Base-by-base conservation (phyloP, 306 rosid genomes). In the Cucumis cinereus region DNA sequence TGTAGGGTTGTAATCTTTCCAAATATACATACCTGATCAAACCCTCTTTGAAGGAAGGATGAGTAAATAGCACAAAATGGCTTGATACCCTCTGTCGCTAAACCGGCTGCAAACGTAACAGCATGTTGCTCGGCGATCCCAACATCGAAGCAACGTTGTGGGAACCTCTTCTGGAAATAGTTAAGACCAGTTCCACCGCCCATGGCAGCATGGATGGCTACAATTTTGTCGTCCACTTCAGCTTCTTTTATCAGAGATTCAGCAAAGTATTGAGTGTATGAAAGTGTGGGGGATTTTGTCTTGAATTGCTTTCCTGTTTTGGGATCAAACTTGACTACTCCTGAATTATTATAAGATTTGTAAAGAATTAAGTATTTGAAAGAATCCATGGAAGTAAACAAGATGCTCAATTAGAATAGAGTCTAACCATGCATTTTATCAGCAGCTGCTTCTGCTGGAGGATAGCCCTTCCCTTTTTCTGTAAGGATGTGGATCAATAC, bases 101-200 rank as follows among this genome's bases (percentile, higher is more conserved):
- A 85, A 23, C 98, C 98, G 35, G 98, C 98, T 12, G 98, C 97
- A 85, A 93, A 93, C 16, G 98, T 91, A 20, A 93, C 94, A 10
- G 96, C 97, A 40, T 93, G 98, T 68, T 91, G 98, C 86, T 93
- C 98, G 8, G 97, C 97, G 36, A 93, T 93, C 79, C 97, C 98
- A 36, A 89, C 97, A 36, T 93, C 98, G 20, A 93, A 91, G 85
- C 97, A 91, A 24, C 97, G 96, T 0, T 91, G 85, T 2, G 98
- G 98, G 54, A 90, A 93, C 78, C 10, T 87, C 77, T 93, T 93
- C 75, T 87, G 96, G 86, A 93, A 93, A 80, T 91, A 90, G 74
- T 91, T 88, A 60, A 93, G 89, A 77, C 97, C 98, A 8, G 98
- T 93, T 6, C 96, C 98, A 36, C 94, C 92, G 30, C 96, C 98